Evolutionary conservation across 768 basidiomycete genomes (phyloP), one percentile per base, ranked within the genome.

Genomic region (Suillus spraguei): DNA sequence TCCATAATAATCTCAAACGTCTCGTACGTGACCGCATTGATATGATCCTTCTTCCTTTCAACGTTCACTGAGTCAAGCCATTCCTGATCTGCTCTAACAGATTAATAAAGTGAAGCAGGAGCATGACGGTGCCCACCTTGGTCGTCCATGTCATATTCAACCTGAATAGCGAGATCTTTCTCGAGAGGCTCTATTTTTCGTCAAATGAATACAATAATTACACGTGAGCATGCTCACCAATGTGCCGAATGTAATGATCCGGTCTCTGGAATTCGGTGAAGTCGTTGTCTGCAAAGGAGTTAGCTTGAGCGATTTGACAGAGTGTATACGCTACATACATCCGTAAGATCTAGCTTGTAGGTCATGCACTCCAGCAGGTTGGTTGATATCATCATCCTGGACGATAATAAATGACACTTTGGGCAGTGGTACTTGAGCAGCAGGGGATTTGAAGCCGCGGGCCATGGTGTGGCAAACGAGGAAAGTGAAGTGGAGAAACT

Each of bases 111-210:
- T 58, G 32, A 46, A 22, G 50, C 20, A 61, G 44, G 7, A 28
- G 42, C 20, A 49, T 60, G 22, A 13, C 39, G 20, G 13, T 22
- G 69, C 80, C 22, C 42, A 91, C 95, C 96, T 86, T 98, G 96
- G 72, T 98, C 97, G 72, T 99, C 97, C 95, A 99, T 99, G 72
- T 99, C 97, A 80, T 99, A 99, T 75, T 99, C 97, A 28, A 99
- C 97, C 68, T 97, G 95, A 44, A 87, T 85, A 8, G 91, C 90
- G 20, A 99, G 85, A 67, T 99, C 97, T 54, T 86, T 87, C 73
- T 99, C 97, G 67, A 97, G 80, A 0, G 97, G 97, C 70, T 97
- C 95, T 94, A 71, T 28, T 33, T 54, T 54, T 39, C 49, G 33
- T 67, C 64, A 71, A 59, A n/a, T 39, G 60, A 53, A 36, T 13